Evolutionary conservation across 106 monocot genomes (phyloP), one percentile per base, ranked within the genome.

Genomic region (Alisma plantagoaquatica): DNA sequence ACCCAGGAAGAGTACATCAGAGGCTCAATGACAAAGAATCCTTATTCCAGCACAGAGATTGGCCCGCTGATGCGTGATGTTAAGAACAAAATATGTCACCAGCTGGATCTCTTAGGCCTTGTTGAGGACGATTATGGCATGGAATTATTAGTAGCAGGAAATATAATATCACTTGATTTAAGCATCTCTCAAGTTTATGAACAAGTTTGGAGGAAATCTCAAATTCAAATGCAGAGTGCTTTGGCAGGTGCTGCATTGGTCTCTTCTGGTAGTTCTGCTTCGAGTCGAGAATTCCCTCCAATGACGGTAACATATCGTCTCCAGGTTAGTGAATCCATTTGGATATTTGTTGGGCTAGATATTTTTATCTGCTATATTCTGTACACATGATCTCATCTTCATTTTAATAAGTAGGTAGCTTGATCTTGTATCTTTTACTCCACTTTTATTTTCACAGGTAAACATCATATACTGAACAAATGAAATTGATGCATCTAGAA

Each of bases 1-100:
- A 90, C 98, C 12, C 98, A 98, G 33, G 98, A 98, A 66, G 98
- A 98, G 64, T 98, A 90, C 50, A 98, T 98, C 23, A 81, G 98
- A 54, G 98, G 98, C 55, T 98, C 98, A 7, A 98, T 98, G 98
- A 86, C 90, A 11, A 98, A 79, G 57, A 98, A 98, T 69, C 98
- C 98, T 27, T 98, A 98, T 66, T 86, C 81, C 30, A 90, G 90
- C 61, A 56, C 63, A 43, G 98, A 98, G 58, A 86, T 98, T 56
- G 98, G 98, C 26, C 81, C 81, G 9, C 64, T 98, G 45, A 98
- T 98, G 98, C 66, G 98, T 48, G 98, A 98, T 73, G 85, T 82
- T 26, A 98, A 90, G 79, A 98, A 98, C 64, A 98, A 98, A 66
- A 98, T 98, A 17, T 98, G 98, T 48, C 78, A 90, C 74, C 98